A percentile compares a stretch with the other conserved stretches of the same genome.
phyloP scores from a whole-genome alignment of 805 yeast genomes.

The Suhomyces canberraensis region DNA sequence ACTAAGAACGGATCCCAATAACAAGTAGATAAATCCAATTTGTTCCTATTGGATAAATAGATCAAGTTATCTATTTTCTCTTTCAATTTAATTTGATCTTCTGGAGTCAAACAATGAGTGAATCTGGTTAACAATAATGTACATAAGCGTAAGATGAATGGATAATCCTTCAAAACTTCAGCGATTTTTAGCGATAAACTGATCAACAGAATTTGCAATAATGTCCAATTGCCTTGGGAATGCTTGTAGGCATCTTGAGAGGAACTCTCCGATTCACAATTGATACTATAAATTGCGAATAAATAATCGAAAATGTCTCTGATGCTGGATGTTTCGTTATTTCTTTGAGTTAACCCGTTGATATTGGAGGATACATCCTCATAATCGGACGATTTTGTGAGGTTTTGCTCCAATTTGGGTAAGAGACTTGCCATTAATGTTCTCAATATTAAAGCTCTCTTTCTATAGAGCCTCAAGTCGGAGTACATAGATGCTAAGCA shows the following conservation, averaged over 20 bases:
- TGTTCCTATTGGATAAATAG: constrained; percentile 20
- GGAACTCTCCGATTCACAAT: constrained; percentile 29
- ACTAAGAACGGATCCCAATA: constrained; percentile 78
- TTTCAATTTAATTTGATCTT: constrained; percentile 53
- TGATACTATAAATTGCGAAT: constrained; percentile 53
- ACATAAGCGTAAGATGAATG: constrained; percentile 41
- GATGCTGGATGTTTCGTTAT: constrained; percentile 19
- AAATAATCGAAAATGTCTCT: constrained; percentile 47
- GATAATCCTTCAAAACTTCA: constrained; percentile 46
- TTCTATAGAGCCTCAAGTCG: constrained; percentile 59
- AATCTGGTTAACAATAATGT: constrained; percentile 55
- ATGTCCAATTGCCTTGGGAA: constrained; percentile 44
- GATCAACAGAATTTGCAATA: constrained; percentile 54
- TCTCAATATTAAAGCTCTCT: constrained; percentile 65
- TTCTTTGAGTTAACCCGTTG: constrained; percentile 3
- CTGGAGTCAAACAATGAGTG: constrained; percentile 48
- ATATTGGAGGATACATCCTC: constrained; percentile 1
- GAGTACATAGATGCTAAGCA: constrained; percentile 64
- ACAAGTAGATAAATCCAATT: constrained; percentile 23
- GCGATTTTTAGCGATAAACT: constrained; percentile 52
- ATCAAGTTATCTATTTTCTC: constrained; percentile 25
- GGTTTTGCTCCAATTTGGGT: constrained; percentile 32
- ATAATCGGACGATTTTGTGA: constrained; percentile 1
- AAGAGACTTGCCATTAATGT: constrained; percentile 54
- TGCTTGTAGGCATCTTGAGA: constrained; percentile 18